These are phyloP conservation scores for Delonix regia DNA, from an alignment of 306 rosid species.

Conservation along the genomic window DNA sequence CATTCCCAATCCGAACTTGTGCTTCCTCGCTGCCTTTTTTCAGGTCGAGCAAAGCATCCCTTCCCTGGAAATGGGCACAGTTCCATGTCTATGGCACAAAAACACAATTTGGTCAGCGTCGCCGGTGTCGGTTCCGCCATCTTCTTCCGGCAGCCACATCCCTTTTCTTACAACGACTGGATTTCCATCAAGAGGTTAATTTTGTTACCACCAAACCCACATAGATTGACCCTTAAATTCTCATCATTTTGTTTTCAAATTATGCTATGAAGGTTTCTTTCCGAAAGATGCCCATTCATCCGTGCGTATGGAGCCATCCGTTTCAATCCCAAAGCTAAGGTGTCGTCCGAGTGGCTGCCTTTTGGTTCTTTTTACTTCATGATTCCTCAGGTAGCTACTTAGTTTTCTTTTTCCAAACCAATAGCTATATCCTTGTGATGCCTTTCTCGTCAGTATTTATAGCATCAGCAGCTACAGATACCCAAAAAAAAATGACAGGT, in stretches of 20 bases:
- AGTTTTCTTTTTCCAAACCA: constrained; percentile 37
- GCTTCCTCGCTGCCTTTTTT: constrained; percentile 84
- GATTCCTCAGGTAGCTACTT: constrained; percentile 83
- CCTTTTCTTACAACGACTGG: constrained; percentile 79
- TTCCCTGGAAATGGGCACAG: constrained; percentile 28
- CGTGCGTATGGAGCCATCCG: constrained; percentile 95
- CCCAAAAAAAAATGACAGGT: constrained; percentile 69
- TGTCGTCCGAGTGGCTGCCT: constrained; percentile 82
- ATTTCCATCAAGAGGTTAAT: constrained; percentile 70
- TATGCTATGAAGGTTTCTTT: constrained; percentile 67
- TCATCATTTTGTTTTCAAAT: neutral
- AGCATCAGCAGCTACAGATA: constrained; percentile 62
- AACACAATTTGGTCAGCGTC: constrained; percentile 54
- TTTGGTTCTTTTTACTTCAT: constrained; percentile 92
- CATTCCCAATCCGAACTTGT: constrained; percentile 62
- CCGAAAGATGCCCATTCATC: constrained; percentile 75
- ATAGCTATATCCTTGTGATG: constrained; percentile 30
- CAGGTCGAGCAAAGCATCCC: constrained; percentile 44
- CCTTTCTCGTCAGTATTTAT: constrained; percentile 52
- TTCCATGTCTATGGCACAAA: neutral
- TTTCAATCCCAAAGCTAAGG: constrained; percentile 64
- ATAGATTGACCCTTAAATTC: neutral
- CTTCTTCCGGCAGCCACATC: constrained; percentile 60
- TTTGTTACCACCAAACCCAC: neutral
- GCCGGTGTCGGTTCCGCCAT: constrained; percentile 94